Evolutionary conservation across 2,329 filamentous ascomycete genomes (phyloP), one percentile per base, ranked within the genome.

Genomic region (Xylariaceae sp.): DNA sequence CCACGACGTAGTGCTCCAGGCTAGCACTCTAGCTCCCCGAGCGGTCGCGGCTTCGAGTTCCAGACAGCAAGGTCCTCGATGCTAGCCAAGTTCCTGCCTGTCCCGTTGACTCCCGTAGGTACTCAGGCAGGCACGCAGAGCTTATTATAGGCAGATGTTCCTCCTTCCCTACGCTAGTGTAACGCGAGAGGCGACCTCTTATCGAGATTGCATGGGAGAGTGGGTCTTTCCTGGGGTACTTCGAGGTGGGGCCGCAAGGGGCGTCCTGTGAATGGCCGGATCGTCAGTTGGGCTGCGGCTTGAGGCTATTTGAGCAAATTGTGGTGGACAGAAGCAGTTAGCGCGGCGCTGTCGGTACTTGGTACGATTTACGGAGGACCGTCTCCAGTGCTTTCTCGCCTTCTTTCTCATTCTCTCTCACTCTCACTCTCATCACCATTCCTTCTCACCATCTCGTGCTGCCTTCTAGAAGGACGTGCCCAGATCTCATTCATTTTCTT

Each of bases 241-340:
- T 45, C 30, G 13, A 47, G 11, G 34, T 34, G 51, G 23, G 39
- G 1, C 34, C 11, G 17, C 9, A 23, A 39, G 23, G 50, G 39
- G 37, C 15, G 13, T 15, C 45, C 45, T 56, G 34, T 65, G 54
- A 65, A 61, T 66, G 64, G 64, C 58, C 59, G 50, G 53, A 50
- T 15, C 30, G 53, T 55, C 51, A 13, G n/a, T 34, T 15, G 45
- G 48, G 58, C 44, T 62, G 37, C 61, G 54, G 11, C 56, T 63
- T 77, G 77, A 76, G 77, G 70, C 72, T 70, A 69, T 79, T 80
- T 80, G 78, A 80, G 77, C 78, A 80, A 74, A 67, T 80, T 80
- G 59, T 65, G 59, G 61, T 47, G 30, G 55, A 17, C 61, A 23
- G n/a, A 56, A 64, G 49, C 17, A 23, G n/a, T 51, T 18, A 37